Evolutionary conservation across 2,329 filamentous ascomycete genomes (phyloP).

Genomic region (Sporothrix phasma): DNA sequence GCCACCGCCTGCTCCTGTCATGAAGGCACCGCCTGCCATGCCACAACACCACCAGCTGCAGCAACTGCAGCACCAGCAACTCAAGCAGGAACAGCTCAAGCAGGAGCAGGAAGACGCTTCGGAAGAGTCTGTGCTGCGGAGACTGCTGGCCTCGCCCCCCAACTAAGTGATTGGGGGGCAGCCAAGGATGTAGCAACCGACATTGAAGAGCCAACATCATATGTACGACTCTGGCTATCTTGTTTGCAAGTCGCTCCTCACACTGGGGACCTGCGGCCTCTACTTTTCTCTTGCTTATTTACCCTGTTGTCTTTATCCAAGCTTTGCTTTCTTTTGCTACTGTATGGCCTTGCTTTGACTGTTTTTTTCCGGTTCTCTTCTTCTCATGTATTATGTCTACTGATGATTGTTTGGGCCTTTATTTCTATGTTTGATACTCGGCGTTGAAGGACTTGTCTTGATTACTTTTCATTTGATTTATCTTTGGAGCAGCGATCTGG

Average conservation of each 20-base stretch:
- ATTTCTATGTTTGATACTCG: neutral
- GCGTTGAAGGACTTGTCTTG: too few species aligned
- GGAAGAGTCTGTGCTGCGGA: conserved; percentile 8
- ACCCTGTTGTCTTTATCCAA: neutral
- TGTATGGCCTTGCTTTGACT: neutral
- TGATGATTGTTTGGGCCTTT: neutral
- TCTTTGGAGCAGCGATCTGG: neutral
- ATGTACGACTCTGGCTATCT: neutral
- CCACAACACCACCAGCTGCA: neutral
- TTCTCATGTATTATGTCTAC: conserved; percentile 6
- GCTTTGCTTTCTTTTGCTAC: neutral
- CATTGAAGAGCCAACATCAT: too few species aligned
- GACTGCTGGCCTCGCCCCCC: neutral
- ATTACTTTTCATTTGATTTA: neutral
- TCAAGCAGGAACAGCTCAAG: neutral
- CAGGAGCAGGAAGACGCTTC: conserved; percentile 9
- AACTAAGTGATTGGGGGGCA: too few species aligned
- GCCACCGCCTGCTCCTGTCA: neutral
- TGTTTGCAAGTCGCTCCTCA: neutral
- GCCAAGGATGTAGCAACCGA: too few species aligned
- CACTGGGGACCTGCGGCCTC: neutral
- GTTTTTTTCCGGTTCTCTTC: neutral
- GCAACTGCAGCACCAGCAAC: neutral
- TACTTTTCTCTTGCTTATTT: neutral
- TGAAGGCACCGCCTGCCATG: neutral